phyloP scores from a whole-genome alignment of 176 grass and related monocot genomes.

The Pharus latifolius region DNA sequence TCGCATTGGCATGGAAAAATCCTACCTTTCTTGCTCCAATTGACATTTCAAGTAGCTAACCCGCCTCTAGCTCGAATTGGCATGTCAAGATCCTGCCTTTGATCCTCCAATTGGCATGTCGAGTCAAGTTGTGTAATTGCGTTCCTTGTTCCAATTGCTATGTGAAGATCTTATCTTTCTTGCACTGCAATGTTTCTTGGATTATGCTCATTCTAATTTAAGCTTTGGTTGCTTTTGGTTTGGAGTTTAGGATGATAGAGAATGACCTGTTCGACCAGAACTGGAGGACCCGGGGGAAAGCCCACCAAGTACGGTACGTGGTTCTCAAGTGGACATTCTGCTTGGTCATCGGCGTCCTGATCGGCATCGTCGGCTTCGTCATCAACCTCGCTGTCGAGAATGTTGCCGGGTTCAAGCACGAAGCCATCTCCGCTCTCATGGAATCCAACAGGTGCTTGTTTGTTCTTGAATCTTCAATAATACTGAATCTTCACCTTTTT shows the following conservation, averaged over 20 bases:
- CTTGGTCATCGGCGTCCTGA: conserved; percentile 62
- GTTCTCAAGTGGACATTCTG: conserved; percentile 89
- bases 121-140: no score
- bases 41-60: background rate
- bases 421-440: conserved; percentile 61
- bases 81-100: background rate
- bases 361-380: conserved; percentile 58
- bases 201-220: background rate
- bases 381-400: conserved; percentile 96
- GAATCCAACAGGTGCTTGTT: conserved; percentile 32
- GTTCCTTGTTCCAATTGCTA: background rate
- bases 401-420: conserved; percentile 62
- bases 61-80: background rate
- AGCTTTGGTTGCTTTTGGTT: background rate
- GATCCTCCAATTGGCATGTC: background rate
- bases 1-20: background rate
- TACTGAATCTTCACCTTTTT: no score
- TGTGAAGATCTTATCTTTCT: background rate
- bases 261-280: conserved; percentile 90
- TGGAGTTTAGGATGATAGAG: conserved; percentile 58
- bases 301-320: conserved; percentile 54
- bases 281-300: conserved; percentile 60
- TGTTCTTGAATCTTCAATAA: no score
- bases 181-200: background rate
- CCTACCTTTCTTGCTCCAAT: background rate